These are phyloP conservation scores for Pythium diclinum DNA, from an alignment of 352 stramenopile genomes.

Conservation along the genomic window DNA sequence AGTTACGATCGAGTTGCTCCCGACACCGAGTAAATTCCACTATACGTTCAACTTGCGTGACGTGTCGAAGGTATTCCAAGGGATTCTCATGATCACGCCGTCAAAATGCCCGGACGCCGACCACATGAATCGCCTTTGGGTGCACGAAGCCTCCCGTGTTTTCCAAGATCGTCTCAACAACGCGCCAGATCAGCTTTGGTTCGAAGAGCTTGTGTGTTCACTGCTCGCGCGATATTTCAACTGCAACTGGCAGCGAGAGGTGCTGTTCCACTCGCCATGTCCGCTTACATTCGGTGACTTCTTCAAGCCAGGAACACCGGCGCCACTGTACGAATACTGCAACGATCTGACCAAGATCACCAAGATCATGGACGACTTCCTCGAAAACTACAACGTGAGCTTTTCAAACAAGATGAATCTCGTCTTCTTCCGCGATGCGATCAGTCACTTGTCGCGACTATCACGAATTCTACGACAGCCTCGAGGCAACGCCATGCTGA, in stretches of 20 bases:
- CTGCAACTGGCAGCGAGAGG: slow-evolving; percentile 73
- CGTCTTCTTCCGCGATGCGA: slow-evolving; percentile 94
- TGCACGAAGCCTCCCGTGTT: slow-evolving; percentile 90
- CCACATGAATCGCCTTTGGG: slow-evolving; percentile 88
- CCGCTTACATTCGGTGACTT: slow-evolving; percentile 93
- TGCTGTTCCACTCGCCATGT: slow-evolving; percentile 84
- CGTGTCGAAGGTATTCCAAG: slow-evolving; percentile 95
- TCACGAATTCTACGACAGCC: slow-evolving; percentile 90
- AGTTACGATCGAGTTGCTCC: slow-evolving; percentile 89
- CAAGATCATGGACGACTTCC: slow-evolving; percentile 87
- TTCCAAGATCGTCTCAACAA: slow-evolving; percentile 95
- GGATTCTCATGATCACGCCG: slow-evolving; percentile 92
- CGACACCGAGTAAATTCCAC: slow-evolving; percentile 92
- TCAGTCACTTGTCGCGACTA: slow-evolving; percentile 88
- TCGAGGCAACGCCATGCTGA: slow-evolving; percentile 94
- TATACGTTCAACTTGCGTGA: slow-evolving; percentile 96
- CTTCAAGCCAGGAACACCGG: slow-evolving; percentile 74
- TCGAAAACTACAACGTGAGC: slow-evolving; percentile 94
- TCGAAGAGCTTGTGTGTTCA: slow-evolving; percentile 84
- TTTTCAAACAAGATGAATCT: slow-evolving; percentile 95
- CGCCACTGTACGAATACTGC: slow-evolving; percentile 83
- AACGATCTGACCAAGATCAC: slow-evolving; percentile 78
- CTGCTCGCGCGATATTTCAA: slow-evolving; percentile 76
- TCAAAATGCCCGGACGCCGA: slow-evolving; percentile 78
- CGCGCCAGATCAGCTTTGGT: slow-evolving; percentile 85